Percentiles rank a stretch among this genome's conserved stretches.
phyloP scores from a whole-genome alignment of 805 yeast species.

The Pichia gijzeniarum region DNA sequence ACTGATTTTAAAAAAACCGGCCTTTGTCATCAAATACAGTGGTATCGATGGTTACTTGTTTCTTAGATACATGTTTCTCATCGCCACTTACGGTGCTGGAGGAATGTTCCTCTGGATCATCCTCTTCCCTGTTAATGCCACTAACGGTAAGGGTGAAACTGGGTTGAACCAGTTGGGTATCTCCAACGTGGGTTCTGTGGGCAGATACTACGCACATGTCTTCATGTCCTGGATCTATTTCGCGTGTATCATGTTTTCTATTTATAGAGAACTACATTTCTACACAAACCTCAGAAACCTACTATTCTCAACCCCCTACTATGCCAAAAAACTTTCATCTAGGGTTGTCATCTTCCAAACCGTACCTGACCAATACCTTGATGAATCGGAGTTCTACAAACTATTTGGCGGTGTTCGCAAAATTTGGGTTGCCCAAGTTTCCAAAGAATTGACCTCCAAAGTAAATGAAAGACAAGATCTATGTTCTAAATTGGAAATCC shows the following conservation, averaged over 20 bases:
- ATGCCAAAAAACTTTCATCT: conserved; percentile 66
- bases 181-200: conserved; percentile 55
- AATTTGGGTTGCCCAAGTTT: conserved; percentile 73
- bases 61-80: conserved; percentile 62
- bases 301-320: conserved; percentile 72
- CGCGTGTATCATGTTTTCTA: conserved; percentile 58
- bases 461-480: conserved; percentile 55
- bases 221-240: conserved; percentile 75
- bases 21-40: conserved; percentile 74
- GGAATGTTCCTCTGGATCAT: conserved; percentile 59
- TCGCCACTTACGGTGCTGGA: conserved; percentile 46
- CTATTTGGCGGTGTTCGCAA: conserved; percentile 77
- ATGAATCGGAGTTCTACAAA: conserved; percentile 65
- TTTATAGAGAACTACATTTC: conserved; percentile 78
- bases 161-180: conserved; percentile 78
- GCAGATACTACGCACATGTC: conserved; percentile 81
- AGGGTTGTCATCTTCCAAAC: conserved; percentile 81
- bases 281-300: conserved; percentile 74
- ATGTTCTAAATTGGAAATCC: conserved; percentile 58
- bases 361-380: conserved; percentile 68
- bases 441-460: conserved; percentile 44
- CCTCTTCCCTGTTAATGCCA: conserved; percentile 78
- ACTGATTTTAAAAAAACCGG: conserved; percentile 58
- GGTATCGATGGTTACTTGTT: conserved; percentile 95
- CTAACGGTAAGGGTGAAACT: conserved; percentile 48